Evolutionary conservation across 1,284 basidiomycete species (phyloP), one percentile per base, ranked within the genome.

Genomic region (Apiotrichum veenhuisii): DNA sequence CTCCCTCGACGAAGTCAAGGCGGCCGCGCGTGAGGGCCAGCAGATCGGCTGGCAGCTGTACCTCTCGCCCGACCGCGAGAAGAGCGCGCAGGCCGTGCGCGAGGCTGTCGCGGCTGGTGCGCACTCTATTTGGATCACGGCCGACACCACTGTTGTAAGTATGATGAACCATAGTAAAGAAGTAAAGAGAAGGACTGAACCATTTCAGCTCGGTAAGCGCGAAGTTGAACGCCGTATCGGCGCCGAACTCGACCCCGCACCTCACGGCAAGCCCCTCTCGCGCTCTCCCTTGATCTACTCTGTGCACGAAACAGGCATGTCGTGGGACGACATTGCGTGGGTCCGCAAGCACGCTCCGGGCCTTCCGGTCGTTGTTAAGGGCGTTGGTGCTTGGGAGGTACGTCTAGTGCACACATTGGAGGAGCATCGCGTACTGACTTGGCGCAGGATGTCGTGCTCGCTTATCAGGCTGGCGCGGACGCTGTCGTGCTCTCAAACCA

Each of bases 281-380:
- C 57, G 54, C 40, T 42, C 47, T 7, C 47, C 50, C 2, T 23
- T 53, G 20, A 26, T 38, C 20, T 53, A 53, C 44, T 17, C 18
- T 15, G 27, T 42, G 18, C 51, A 54, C 38, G 57, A 62, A 30
- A 36, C 42, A 27, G 47, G 40, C 34, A 53, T 62, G 57, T 33
- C 56, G 26, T 80, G 78, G 79, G 64, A 73, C 17, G 79, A 80
- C 55, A 73, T 81, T 50, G 66, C 61, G 1, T 81, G 79, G 79
- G 76, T 80, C 54, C 72, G 71, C 30, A 69, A 67, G 58, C 63
- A 59, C 52, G 78, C 76, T 9, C 72, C 67, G 0, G 72, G 70
- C 5, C 64, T 79, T n/a, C 79, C 79, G 0, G 63, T 82, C 22
- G 73, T 80, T 27, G 63, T 81, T 59, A 81, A 76, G 69, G 80